Percentiles rank a stretch among this genome's conserved stretches.
phyloP scores from a whole-genome alignment of 2,329 filamentous ascomycete genomes.

The Claviceps africana region DNA sequence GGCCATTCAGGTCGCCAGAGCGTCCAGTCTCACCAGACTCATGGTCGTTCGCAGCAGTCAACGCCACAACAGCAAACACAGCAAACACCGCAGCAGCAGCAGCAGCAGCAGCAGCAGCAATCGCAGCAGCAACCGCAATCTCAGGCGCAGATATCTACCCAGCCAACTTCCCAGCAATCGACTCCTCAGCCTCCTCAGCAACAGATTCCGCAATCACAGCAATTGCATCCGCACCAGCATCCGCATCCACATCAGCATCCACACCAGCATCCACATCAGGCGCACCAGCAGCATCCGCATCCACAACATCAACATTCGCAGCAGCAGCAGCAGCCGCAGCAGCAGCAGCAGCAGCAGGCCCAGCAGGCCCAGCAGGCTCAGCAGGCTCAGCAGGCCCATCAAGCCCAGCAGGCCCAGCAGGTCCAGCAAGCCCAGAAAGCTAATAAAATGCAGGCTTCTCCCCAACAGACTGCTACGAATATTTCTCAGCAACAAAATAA shows the following conservation, averaged over 20 bases:
- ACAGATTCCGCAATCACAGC: slow-evolving; percentile 6
- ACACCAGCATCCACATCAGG: slow-evolving; percentile 2
- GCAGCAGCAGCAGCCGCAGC: slow-evolving; percentile 14
- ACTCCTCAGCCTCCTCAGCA: slow-evolving; percentile 14
- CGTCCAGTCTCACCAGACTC: slow-evolving; percentile 11
- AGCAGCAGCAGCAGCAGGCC: slow-evolving; percentile 19
- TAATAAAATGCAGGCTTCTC: slow-evolving; percentile 17
- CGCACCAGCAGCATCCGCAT: slow-evolving; percentile 13
- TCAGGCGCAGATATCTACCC: slow-evolving; percentile 5
- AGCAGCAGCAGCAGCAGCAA: slow-evolving; percentile 14
- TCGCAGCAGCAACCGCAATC: slow-evolving; percentile 16
- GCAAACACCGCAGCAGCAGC: slow-evolving; percentile 12
- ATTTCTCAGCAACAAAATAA: slow-evolving; percentile 26
- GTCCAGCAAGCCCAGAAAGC: slow-evolving; percentile 19
- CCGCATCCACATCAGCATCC: slow-evolving; percentile 14
- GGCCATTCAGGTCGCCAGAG: slow-evolving; percentile 14
- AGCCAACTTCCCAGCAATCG: slow-evolving; percentile 9
- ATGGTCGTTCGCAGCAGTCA: slow-evolving; percentile 16
- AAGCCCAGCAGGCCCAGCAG: slow-evolving; percentile 17
- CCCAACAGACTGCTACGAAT: slow-evolving; percentile 21
- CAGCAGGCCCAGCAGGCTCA: background rate
- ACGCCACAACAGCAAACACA: slow-evolving; percentile 15
- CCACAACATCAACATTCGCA: slow-evolving; percentile 5
- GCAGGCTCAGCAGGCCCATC: background rate
- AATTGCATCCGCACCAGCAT: slow-evolving; percentile 7